Conservation (phyloP, 352 stramenopile species). For the Pythium utonaiense region DNA sequence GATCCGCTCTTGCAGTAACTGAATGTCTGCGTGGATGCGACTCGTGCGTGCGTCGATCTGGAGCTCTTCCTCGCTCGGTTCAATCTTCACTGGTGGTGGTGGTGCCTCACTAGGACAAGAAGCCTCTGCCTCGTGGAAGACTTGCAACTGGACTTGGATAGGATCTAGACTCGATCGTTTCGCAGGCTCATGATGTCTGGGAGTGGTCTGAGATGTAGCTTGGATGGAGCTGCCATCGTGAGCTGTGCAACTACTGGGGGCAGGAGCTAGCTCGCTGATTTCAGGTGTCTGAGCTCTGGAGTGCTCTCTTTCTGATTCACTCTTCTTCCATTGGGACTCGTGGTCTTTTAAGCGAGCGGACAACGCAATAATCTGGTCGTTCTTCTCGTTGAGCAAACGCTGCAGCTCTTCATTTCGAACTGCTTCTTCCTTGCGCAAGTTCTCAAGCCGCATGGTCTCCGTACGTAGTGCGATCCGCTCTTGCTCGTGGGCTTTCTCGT, state of each 20-base stretch:
- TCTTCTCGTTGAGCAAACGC: constrained; percentile 66
- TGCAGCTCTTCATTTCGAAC: constrained; percentile 54
- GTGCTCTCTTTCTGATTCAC: too few species aligned
- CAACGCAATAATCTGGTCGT: constrained; percentile 52
- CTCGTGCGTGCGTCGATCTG: constrained; percentile 55
- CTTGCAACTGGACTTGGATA: too few species aligned
- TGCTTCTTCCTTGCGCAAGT: constrained; percentile 41
- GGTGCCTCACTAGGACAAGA: neutral
- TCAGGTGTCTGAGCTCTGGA: too few species aligned
- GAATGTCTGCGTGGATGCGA: constrained; percentile 74
- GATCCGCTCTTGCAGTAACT: constrained; percentile 61
- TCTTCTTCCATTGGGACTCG: neutral
- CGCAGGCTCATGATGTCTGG: too few species aligned
- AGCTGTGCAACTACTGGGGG: too few species aligned
- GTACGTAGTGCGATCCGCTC: constrained; percentile 45
- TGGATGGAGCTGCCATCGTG: too few species aligned
- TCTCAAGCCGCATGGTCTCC: constrained; percentile 32
- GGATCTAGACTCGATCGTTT: too few species aligned
- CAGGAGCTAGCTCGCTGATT: too few species aligned
- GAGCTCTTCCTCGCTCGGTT: constrained; percentile 26
- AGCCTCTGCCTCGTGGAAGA: too few species aligned
- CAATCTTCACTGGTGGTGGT: neutral
- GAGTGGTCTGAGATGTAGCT: too few species aligned
- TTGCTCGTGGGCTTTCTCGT: constrained; percentile 56
- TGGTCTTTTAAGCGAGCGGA: constrained; percentile 28